A percentile compares a stretch with the other conserved stretches of the same genome.
Conservation (phyloP, 306 rosid genomes). For the Inga leiocalycina region DNA sequence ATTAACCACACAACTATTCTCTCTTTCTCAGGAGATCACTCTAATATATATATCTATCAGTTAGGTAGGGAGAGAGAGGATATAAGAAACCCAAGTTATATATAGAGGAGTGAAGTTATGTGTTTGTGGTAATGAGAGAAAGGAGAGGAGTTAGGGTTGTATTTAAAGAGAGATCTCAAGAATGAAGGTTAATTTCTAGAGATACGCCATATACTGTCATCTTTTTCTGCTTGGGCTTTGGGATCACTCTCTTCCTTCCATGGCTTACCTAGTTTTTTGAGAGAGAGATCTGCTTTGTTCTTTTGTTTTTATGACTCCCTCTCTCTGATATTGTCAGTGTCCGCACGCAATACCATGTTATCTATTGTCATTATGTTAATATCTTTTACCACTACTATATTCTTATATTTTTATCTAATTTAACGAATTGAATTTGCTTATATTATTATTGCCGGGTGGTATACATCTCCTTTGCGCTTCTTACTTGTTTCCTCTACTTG, state of each 20-base stretch:
- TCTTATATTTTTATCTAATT: too few species aligned
- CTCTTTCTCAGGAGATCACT: too few species aligned
- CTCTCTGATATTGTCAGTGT: conserved; percentile 27
- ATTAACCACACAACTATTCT: neutral
- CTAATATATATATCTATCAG: neutral
- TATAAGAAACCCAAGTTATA: neutral
- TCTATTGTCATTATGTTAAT: neutral
- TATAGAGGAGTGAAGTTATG: neutral
- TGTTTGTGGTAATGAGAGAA: conserved; percentile 33
- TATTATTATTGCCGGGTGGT: too few species aligned
- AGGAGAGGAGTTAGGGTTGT: conserved; percentile 48
- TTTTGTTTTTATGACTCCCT: conserved; percentile 14
- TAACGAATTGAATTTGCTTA: too few species aligned
- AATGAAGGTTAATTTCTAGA: conserved; percentile 35
- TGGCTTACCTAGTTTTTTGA: neutral
- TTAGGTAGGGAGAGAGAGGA: neutral
- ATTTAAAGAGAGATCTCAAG: conserved; percentile 40
- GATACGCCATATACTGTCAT: conserved; percentile 34
- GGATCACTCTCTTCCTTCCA: neutral
- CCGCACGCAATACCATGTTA: conserved; percentile 50
- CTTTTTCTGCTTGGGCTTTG: conserved; percentile 1
- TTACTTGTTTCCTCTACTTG: too few species aligned
- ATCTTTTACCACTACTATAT: too few species aligned
- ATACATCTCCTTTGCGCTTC: too few species aligned
- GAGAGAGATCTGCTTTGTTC: neutral